Percentiles rank a stretch among this genome's conserved stretches.
Evolutionary conservation across 257 asterid genomes (phyloP).

Genomic region (Nicotiana knightiana): DNA sequence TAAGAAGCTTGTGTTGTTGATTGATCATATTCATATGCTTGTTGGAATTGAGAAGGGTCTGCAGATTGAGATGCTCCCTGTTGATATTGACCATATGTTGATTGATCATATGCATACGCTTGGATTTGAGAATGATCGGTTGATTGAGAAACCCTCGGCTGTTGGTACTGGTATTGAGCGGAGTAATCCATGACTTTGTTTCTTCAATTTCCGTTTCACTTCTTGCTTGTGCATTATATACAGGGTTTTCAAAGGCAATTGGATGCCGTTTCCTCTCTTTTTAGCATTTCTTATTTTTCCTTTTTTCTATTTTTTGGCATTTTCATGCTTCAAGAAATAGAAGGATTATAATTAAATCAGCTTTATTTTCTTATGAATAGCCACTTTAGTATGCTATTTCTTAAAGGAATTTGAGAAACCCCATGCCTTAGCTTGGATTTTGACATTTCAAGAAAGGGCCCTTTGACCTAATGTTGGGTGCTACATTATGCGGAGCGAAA

Average conservation of each 20-base stretch:
- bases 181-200: slow-evolving; percentile 10
- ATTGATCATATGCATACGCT: slow-evolving; percentile 15
- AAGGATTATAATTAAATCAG: no score
- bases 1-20: slow-evolving; percentile 17
- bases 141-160: slow-evolving; percentile 2
- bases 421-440: no score
- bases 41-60: slow-evolving; percentile 22
- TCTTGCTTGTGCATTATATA: neutral
- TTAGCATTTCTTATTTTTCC: neutral
- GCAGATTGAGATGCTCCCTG: slow-evolving; percentile 13
- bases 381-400: no score
- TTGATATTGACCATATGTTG: slow-evolving; percentile 14
- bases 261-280: neutral
- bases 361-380: no score
- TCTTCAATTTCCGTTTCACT: neutral
- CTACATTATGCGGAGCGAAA: no score
- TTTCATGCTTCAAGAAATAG: neutral
- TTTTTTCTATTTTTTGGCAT: neutral
- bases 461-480: no score
- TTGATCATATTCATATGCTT: slow-evolving; percentile 23
- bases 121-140: slow-evolving; percentile 25
- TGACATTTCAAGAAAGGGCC: no score
- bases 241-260: neutral
- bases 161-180: slow-evolving; percentile 18
- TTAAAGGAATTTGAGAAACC: no score